Percentiles rank a stretch among this genome's conserved stretches.
Conservation (phyloP, 192 early-diverging fungal species). For the Coemansia furcata region DNA sequence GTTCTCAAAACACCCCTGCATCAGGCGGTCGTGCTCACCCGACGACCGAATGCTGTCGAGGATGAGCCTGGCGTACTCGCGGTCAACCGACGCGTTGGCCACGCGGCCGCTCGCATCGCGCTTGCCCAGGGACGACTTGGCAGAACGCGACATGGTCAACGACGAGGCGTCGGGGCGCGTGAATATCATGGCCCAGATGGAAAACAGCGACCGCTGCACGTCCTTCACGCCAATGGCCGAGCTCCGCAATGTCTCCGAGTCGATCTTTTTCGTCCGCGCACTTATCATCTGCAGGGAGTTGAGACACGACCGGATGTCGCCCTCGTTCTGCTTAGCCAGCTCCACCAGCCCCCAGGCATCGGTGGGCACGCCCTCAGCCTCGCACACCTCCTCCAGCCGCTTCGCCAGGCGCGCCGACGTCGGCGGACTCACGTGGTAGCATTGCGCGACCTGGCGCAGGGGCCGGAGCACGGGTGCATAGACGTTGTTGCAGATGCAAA, state of each 20-base stretch:
- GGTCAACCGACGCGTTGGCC: slow-evolving; percentile 6
- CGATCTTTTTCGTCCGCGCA: slow-evolving; percentile 18
- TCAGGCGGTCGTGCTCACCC: slow-evolving; percentile 84
- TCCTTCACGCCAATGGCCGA: slow-evolving; percentile 76
- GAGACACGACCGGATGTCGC: slow-evolving; percentile 86
- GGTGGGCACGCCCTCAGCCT: slow-evolving; percentile 65
- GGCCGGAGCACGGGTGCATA: slow-evolving; percentile 87
- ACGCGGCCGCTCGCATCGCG: slow-evolving; percentile 3
- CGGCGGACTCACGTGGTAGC: slow-evolving; percentile 68
- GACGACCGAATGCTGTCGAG: slow-evolving; percentile 48
- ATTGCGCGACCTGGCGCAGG: slow-evolving; percentile 73
- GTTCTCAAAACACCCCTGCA: slow-evolving; percentile 92
- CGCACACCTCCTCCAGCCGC: slow-evolving; percentile 79
- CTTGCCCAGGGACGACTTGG: slow-evolving; percentile 7
- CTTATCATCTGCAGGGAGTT: slow-evolving; percentile 75
- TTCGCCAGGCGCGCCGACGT: slow-evolving; percentile 64
- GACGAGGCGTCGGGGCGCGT: slow-evolving; percentile 25
- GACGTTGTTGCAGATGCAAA: slow-evolving; percentile 98
- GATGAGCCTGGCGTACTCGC: slow-evolving; percentile 36
- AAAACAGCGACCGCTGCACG: slow-evolving; percentile 69
- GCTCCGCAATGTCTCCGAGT: slow-evolving; percentile 50
- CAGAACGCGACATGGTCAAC: slow-evolving; percentile 3
- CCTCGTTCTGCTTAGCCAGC: slow-evolving; percentile 73
- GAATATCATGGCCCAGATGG: slow-evolving; percentile 86
- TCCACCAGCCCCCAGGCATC: slow-evolving; percentile 74